Evolutionary conservation across 352 stramenopile genomes (phyloP).

Genomic region (Elongisporangium anandrum): DNA sequence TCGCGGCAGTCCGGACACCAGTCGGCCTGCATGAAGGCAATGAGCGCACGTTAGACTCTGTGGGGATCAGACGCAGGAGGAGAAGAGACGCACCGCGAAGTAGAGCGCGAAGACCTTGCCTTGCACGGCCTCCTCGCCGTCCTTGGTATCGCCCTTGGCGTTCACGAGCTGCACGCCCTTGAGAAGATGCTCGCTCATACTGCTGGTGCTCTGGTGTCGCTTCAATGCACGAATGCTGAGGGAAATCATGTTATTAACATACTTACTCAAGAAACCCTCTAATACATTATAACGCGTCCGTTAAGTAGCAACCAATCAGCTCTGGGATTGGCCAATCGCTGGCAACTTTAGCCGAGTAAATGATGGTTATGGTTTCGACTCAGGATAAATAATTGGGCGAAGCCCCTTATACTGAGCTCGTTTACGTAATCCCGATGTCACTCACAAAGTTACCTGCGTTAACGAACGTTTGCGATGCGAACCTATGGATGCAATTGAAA

Average conservation of each 20-base stretch:
- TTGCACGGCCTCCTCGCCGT: slow-evolving; percentile 34
- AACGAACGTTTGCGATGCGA: no score
- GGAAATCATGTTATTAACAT: background rate
- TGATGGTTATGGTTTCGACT: no score
- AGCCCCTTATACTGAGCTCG: no score
- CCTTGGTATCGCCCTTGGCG: slow-evolving; percentile 35
- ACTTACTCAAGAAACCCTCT: background rate
- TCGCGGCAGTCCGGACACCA: slow-evolving; percentile 81
- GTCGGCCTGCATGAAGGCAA: slow-evolving; percentile 39
- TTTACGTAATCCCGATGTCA: no score
- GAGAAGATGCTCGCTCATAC: slow-evolving; percentile 41
- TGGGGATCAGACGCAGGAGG: background rate
- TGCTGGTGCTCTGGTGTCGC: slow-evolving; percentile 2
- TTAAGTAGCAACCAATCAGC: background rate
- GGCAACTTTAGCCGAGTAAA: no score
- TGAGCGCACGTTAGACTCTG: slow-evolving; percentile 2
- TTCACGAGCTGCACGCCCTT: slow-evolving; percentile 54
- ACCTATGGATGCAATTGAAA: no score
- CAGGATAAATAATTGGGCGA: no score
- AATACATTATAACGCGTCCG: background rate
- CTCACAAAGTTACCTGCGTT: no score
- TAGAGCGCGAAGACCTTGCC: slow-evolving; percentile 69
- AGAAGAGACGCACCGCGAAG: slow-evolving; percentile 44
- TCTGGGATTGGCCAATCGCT: background rate
- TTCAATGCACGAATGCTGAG: background rate